These are phyloP conservation scores for Cotoneaster glaucophyllus DNA, from an alignment of 306 rosid genomes.

Conservation along the genomic window DNA sequence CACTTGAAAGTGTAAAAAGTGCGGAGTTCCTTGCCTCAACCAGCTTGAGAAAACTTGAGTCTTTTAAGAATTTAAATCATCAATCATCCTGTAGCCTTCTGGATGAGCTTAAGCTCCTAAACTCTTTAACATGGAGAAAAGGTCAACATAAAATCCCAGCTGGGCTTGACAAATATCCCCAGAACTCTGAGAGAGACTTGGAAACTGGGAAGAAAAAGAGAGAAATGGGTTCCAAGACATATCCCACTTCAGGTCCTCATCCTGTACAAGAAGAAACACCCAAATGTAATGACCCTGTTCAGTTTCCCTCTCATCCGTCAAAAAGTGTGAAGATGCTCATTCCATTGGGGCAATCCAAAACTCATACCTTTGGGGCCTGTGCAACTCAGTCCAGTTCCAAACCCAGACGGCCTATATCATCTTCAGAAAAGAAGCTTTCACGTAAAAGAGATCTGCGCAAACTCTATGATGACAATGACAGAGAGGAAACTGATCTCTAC, in stretches of 20 bases:
- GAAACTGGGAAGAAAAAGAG: slow-evolving; percentile 34
- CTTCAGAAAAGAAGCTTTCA: slow-evolving; percentile 23
- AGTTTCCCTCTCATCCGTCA: slow-evolving; percentile 21
- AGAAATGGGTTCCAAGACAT: slow-evolving; percentile 16
- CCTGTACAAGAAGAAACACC: slow-evolving; percentile 15
- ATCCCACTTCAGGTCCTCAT: slow-evolving; percentile 22
- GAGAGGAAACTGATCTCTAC: slow-evolving; percentile 14
- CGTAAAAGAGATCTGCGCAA: slow-evolving; percentile 25
- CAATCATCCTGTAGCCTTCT: slow-evolving; percentile 45
- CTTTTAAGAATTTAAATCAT: slow-evolving; percentile 24
- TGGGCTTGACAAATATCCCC: slow-evolving; percentile 19
- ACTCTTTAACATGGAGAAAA: slow-evolving; percentile 55
- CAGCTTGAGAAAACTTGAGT: slow-evolving; percentile 20
- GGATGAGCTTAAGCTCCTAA: slow-evolving; percentile 50
- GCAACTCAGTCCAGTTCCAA: slow-evolving; percentile 12
- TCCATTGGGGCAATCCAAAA: slow-evolving; percentile 19
- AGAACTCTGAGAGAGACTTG: slow-evolving; percentile 17
- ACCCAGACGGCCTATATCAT: slow-evolving; percentile 4
- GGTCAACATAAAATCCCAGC: slow-evolving; percentile 25
- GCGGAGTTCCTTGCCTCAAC: slow-evolving; percentile 27
- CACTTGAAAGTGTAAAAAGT: slow-evolving; percentile 42
- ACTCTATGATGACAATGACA: slow-evolving; percentile 6
- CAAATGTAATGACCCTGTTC: slow-evolving; percentile 7
- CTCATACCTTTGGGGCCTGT: slow-evolving; percentile 9
- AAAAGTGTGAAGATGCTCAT: slow-evolving; percentile 16